Base-by-base conservation (phyloP, 139 green algal species). In the Asterochloris erici region DNA sequence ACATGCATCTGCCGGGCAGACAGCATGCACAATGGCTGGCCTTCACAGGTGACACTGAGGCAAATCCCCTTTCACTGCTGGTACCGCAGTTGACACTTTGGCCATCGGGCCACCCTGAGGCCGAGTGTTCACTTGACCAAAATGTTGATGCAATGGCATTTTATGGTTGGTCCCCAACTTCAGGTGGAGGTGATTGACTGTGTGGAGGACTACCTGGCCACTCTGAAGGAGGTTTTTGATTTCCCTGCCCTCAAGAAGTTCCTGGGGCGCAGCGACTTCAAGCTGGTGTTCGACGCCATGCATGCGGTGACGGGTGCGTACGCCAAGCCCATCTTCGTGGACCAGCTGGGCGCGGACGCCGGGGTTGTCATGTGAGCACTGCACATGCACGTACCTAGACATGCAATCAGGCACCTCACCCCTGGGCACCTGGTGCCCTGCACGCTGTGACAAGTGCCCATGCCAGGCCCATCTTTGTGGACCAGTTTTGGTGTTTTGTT, bases 261-360 rank as follows among this genome's bases (percentile, higher is more conserved):
- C 83, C 74, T 99, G 21, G 77, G 83, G 11, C 89, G 96, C 74
- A 81, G 90, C 29, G 95, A 99, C 90, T 98, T 99, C 90, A 89
- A 63, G 21, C 88, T 99, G 61, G 88, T 93, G 11, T 99, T 99
- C 84, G 97, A 99, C 86, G 94, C 94, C 80, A 96, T 99, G 95
- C 91, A 98, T 82, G 97, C 97, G 19, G 95, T 99, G 27, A 98
- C 95, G 0, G 97, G 96, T 14, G 95, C 97, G 9, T 99, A 99
- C 84, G 97, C 96, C 71, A 90, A 91, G 63, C 94, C 92, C 78
- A 97, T 99, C 82, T 93, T 99, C 76, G 92, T 98, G 1, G 84
- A 98, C 74, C 85, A 93, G 89, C 91, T 97, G 74, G 94, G 93
- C 14, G 93, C 89, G 71, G 79, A 86, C 66, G 29, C 86, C 19